Base-by-base conservation (phyloP, 2,329 filamentous ascomycete species). In the Daldinia sp. region DNA sequence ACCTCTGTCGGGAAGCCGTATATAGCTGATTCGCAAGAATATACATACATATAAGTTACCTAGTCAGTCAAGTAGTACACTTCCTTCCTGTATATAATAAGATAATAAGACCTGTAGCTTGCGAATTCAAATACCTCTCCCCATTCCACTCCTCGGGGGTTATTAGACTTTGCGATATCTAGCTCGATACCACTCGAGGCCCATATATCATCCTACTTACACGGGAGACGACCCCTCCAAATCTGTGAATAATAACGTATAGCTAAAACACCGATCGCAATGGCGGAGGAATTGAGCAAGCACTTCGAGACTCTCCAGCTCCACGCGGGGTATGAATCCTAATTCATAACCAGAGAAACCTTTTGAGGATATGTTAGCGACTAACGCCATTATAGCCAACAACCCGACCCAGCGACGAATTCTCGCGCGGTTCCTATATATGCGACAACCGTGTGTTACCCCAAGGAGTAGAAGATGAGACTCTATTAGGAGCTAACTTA, bases 401-500 rank as follows among this genome's bases (percentile, higher is more conserved):
- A 90, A 75, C 89, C 93, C 26, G 96, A 98, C 79, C 83, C 92
- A 28, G 80, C 90, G 1, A 97, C 95, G 69, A 95, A 97, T 68
- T 87, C 96, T 28, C 90, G 96, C 76, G 96, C 95, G 53, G 94
- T 98, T 7, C 96, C 96, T 60, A 98, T 99, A 79, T 98, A 98
- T 79, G 94, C 95, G 13, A 94, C 94, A 4, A 95, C 91, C n/a
- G 87, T 88, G 41, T 68, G 75, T 77, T 53, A 33, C 23, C 39
- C 37, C 13, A 10, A 46, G 6, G 0, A 28, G 4, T n/a, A 5
- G 1, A 46, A 44, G 28, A 12, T 35, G 4, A 30, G 44, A 33
- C 10, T n/a, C 15, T 5, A 50, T 35, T 30, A 23, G 12, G 18
- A 18, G 33, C 69, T 71, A 56, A 71, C 37, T 10, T 51, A 13